Evolutionary conservation across 2,329 filamentous ascomycete genomes (phyloP).

Genomic region (Basipetospora chlamydospora): DNA sequence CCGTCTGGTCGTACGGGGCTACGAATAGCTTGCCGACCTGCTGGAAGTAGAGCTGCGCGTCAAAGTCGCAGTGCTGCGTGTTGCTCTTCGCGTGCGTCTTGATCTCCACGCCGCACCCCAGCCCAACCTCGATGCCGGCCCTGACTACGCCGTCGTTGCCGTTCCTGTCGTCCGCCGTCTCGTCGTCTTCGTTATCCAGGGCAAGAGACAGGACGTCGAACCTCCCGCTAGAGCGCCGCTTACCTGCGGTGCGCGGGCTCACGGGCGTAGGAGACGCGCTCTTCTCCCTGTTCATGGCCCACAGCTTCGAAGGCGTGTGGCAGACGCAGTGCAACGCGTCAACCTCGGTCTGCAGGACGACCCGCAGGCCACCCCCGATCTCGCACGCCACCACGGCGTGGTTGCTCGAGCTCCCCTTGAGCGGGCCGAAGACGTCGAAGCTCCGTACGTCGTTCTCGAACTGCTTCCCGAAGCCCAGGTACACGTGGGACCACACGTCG

Average conservation of each 20-base stretch:
- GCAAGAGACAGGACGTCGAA: slow-evolving; percentile 3
- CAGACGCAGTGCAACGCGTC: slow-evolving; percentile 1
- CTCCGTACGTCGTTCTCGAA: neutral
- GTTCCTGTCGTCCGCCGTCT: neutral
- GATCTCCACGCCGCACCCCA: slow-evolving; percentile 3
- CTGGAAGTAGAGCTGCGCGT: slow-evolving; percentile 5
- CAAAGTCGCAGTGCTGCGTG: neutral
- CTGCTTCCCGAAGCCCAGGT: slow-evolving; percentile 2
- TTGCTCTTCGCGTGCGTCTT: slow-evolving; percentile 1
- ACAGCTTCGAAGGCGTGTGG: neutral
- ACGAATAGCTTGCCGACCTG: neutral
- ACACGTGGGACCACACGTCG: neutral
- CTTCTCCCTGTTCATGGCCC: neutral
- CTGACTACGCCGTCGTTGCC: neutral
- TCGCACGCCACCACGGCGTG: slow-evolving; percentile 1
- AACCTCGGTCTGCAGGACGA: slow-evolving; percentile 1
- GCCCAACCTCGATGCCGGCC: neutral
- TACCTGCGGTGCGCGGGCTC: too few species aligned
- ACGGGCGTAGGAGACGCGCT: too few species aligned
- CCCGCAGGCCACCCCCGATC: neutral
- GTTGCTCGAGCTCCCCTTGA: neutral
- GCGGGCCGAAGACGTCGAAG: neutral
- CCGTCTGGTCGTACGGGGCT: neutral
- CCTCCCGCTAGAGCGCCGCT: neutral
- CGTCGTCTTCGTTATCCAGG: neutral